Conservation (phyloP, 441 rosid genomes). For the Arabidopsis lyrata region DNA sequence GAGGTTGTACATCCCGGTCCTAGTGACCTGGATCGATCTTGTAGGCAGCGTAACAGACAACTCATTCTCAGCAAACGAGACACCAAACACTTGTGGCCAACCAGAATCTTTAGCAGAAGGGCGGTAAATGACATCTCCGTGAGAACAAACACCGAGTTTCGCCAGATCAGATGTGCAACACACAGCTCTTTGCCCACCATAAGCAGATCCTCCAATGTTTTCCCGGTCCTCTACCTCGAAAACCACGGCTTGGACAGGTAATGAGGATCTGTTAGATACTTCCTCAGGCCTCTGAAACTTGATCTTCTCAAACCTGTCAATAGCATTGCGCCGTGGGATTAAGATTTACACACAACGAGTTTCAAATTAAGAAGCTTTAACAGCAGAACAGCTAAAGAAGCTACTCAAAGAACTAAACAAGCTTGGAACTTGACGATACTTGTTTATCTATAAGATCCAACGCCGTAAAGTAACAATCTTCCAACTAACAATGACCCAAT, state of each 20-base stretch:
- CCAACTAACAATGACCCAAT: not conserved
- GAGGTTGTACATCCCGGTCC: conserved; percentile 94
- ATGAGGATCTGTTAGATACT: conserved; percentile 58
- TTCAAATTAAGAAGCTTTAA: conserved; percentile 12
- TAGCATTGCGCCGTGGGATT: conserved; percentile 2
- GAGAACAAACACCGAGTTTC: conserved; percentile 77
- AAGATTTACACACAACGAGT: conserved; percentile 21
- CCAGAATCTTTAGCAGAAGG: conserved; percentile 67
- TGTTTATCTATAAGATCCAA: conserved; percentile 24
- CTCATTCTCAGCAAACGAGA: conserved; percentile 58
- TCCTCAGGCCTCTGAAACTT: conserved; percentile 65
- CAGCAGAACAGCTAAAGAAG: not conserved
- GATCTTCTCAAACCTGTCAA: conserved; percentile 82
- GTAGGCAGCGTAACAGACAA: conserved; percentile 56
- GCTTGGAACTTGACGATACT: not conserved
- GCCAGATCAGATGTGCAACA: conserved; percentile 95
- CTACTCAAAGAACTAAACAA: not conserved
- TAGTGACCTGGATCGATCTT: conserved; percentile 67
- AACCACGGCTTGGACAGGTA: conserved; percentile 70
- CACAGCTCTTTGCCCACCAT: conserved; percentile 97
- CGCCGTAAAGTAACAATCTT: not conserved
- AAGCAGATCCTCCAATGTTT: conserved; percentile 91
- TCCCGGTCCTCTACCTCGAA: conserved; percentile 94
- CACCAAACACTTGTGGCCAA: conserved; percentile 86
- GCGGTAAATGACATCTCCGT: conserved; percentile 83